Evolutionary conservation across 257 asterid genomes (phyloP).

Genomic region (Avicennia marina): DNA sequence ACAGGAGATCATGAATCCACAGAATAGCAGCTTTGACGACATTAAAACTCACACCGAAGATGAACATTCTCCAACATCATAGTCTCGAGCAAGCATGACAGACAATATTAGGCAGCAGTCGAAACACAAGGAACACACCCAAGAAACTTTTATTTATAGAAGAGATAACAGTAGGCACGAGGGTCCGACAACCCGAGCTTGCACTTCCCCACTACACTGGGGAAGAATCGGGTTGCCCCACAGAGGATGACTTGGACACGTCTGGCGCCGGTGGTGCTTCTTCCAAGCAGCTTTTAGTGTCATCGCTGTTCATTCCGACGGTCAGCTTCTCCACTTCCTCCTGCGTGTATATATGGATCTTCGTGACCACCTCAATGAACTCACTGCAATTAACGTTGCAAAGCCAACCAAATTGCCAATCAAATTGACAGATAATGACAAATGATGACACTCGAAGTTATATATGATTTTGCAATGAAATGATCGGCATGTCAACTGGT

Average conservation of each 20-base stretch:
- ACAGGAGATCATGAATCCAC: no score
- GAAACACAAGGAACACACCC: background rate
- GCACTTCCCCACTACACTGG: conserved; percentile 43
- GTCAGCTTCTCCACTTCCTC: conserved; percentile 90
- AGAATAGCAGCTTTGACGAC: no score
- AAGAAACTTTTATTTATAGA: no score
- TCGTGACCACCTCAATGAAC: conserved; percentile 70
- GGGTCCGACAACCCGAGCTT: conserved; percentile 1
- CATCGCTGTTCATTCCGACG: conserved; percentile 73
- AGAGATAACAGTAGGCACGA: no score
- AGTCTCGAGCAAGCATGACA: background rate
- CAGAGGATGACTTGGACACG: conserved; percentile 76
- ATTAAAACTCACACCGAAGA: no score
- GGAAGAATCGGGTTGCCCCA: conserved; percentile 59
- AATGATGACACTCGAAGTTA: no score
- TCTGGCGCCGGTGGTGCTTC: conserved; percentile 61
- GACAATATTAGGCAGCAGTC: background rate
- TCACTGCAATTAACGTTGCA: conserved; percentile 48
- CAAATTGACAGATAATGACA: no score
- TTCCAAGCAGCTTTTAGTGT: conserved; percentile 90
- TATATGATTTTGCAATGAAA: no score
- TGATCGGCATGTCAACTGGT: no score
- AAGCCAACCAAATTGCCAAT: no score
- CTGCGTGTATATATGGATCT: conserved; percentile 85
- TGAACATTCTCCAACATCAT: background rate